A percentile compares a stretch with the other conserved stretches of the same genome.
Conservation (phyloP, 768 basidiomycete genomes). For the Leucogyrophana mollusca region DNA sequence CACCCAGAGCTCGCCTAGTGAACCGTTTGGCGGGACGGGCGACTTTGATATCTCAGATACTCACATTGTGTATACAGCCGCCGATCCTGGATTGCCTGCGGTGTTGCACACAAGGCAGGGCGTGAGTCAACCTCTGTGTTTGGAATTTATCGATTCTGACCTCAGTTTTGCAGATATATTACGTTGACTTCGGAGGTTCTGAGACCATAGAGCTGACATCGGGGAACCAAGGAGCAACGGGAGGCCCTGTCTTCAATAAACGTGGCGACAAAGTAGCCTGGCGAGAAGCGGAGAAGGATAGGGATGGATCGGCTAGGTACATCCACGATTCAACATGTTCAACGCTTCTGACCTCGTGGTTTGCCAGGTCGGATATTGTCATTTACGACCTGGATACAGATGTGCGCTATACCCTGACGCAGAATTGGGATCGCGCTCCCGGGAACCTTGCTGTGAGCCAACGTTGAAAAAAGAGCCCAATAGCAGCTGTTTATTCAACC, state of each 20-base stretch:
- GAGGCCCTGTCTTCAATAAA: constrained; percentile 12
- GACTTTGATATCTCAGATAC: constrained; percentile 69
- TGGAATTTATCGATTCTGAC: not conserved
- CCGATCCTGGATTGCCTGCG: constrained; percentile 66
- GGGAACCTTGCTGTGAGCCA: constrained; percentile 54
- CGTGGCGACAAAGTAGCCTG: constrained; percentile 18
- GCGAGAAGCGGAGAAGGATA: not conserved
- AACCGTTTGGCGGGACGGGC: constrained; percentile 73
- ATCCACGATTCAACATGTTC: too few species aligned
- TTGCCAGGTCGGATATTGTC: constrained; percentile 63
- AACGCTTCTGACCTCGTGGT: not conserved
- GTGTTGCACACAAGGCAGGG: constrained; percentile 87
- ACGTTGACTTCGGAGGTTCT: constrained; percentile 50
- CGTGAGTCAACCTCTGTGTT: constrained; percentile 32
- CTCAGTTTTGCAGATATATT: constrained; percentile 47
- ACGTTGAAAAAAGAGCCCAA: not conserved
- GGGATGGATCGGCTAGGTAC: not conserved
- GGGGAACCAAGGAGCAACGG: not conserved
- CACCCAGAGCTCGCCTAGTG: constrained; percentile 61
- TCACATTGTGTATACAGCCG: constrained; percentile 76
- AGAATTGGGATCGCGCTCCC: constrained; percentile 77
- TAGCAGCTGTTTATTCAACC: not conserved
- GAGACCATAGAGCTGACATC: constrained; percentile 43
- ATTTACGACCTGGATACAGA: constrained; percentile 66
- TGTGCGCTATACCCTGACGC: constrained; percentile 63